Conservation (phyloP, 495 filamentous ascomycete species). For the Penicillium samsonianum region DNA sequence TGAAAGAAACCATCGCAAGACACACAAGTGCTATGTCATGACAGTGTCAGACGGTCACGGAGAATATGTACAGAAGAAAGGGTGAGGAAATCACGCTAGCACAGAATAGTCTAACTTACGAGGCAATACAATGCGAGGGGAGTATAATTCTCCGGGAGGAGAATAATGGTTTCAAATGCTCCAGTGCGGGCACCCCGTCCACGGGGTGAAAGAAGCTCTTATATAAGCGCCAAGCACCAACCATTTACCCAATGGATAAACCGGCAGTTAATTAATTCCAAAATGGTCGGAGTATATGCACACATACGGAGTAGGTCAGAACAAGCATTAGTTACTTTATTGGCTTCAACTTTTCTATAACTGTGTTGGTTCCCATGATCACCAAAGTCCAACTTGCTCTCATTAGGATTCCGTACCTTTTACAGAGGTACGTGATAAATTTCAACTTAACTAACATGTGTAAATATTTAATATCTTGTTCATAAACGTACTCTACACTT, state of each 20-base stretch:
- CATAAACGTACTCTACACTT: neutral
- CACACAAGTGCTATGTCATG: constrained; percentile 5
- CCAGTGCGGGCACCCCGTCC: constrained; percentile 2
- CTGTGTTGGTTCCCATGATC: no score
- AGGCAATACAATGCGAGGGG: constrained; percentile 9
- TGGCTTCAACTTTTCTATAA: no score
- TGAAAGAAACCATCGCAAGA: constrained; percentile 30
- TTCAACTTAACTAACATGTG: no score
- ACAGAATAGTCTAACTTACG: constrained; percentile 6
- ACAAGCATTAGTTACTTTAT: no score
- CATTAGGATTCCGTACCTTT: no score
- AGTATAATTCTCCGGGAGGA: constrained; percentile 8
- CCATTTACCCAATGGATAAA: constrained; percentile 8
- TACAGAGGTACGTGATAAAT: no score
- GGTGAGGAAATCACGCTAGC: constrained; percentile 5
- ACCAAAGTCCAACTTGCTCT: no score
- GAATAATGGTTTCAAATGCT: constrained; percentile 1
- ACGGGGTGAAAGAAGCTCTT: neutral
- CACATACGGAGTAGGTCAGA: no score
- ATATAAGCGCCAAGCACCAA: constrained; percentile 15
- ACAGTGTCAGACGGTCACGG: neutral
- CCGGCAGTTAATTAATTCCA: neutral
- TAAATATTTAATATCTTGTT: neutral
- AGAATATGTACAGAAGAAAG: neutral
- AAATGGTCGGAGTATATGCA: no score